Evolutionary conservation across 441 rosid species (phyloP), one percentile per base, ranked within the genome.

Genomic region (Euphorbia celastroides): DNA sequence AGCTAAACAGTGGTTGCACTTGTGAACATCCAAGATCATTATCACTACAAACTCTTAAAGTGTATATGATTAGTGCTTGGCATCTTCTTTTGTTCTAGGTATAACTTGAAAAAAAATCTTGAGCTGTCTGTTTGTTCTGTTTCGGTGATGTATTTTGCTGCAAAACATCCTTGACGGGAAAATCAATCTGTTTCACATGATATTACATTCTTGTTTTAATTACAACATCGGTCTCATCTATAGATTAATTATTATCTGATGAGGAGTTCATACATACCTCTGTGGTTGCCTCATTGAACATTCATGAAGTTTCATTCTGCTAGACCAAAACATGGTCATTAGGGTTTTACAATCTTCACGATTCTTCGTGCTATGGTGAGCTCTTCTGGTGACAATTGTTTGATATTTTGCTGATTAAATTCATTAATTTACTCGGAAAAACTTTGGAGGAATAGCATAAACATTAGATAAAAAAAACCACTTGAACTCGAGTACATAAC

Each of bases 301-400:
- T 25, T 44, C 27, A 52, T 60, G 17, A 41, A 27, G 30, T 41
- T 17, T 66, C 42, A n/a, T 60, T 66, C 66, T 41, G 4, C 26
- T 30, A 41, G 54, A 36, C 27, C 20, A 17, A 7, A 50, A 54
- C 6, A 28, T 17, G 41, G 10, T 23, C 50, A 60, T 67, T 25
- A 7, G 46, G 28, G 25, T 2, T 12, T 34, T 16, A n/a, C n/a
- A n/a, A n/a, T n/a, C n/a, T n/a, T n/a, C n/a, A n/a, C n/a, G n/a
- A n/a, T n/a, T n/a, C n/a, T n/a, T n/a, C n/a, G n/a, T n/a, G n/a
- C n/a, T n/a, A n/a, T n/a, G n/a, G n/a, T n/a, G n/a, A n/a, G n/a
- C n/a, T n/a, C n/a, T n/a, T n/a, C n/a, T n/a, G n/a, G n/a, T n/a
- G n/a, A n/a, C 16, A 17, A 27, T 56, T 41, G 19, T 1, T 56